phyloP scores from a whole-genome alignment of 768 basidiomycete genomes.

The Calocera viscosa region DNA sequence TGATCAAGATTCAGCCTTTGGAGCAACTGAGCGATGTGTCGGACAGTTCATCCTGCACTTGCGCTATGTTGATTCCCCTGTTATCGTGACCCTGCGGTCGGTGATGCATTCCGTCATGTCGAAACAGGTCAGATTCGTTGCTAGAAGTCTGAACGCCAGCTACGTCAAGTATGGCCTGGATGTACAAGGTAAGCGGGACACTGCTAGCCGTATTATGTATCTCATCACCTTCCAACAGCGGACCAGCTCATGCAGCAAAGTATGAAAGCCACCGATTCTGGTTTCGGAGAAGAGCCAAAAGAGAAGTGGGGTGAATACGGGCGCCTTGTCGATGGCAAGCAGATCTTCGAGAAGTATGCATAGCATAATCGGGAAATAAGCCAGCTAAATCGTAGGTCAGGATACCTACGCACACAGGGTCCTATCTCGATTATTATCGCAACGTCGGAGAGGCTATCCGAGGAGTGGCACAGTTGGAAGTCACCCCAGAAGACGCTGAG shows the following conservation, averaged over 20 bases:
- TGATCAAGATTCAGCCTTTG: neutral
- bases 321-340: neutral
- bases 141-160: neutral
- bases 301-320: conserved; percentile 11
- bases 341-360: neutral
- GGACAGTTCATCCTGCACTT: conserved; percentile 6
- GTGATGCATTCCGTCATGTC: neutral
- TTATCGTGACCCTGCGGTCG: conserved; percentile 7
- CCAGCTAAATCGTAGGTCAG: neutral
- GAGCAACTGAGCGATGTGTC: too few species aligned
- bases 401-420: conserved; percentile 7
- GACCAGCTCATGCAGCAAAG: neutral
- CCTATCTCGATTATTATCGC: conserved; percentile 12
- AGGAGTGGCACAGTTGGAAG: conserved; percentile 6
- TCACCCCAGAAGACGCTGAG: conserved; percentile 11
- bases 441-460: conserved; percentile 12
- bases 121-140: conserved; percentile 8
- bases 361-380: neutral
- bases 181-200: conserved; percentile 9
- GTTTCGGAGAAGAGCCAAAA: conserved; percentile 12
- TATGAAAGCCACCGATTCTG: neutral
- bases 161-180: conserved; percentile 11
- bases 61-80: conserved; percentile 3
- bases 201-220: too few species aligned
- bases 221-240: neutral